Evolutionary conservation across 257 asterid species (phyloP).

Genomic region (Catharanthus roseus): DNA sequence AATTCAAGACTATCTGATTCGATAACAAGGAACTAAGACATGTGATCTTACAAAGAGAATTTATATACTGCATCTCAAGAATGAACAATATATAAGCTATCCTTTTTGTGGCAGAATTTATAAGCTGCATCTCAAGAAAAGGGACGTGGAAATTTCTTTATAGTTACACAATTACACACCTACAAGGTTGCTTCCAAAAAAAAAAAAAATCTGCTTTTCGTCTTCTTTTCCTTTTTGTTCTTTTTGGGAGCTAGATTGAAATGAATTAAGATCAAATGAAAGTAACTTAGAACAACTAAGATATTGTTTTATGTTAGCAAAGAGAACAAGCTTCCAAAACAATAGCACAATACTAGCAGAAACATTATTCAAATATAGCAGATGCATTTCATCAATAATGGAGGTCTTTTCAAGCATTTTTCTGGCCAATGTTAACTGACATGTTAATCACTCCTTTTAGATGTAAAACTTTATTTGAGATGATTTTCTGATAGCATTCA

Average conservation of each 20-base stretch:
- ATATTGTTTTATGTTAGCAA: neutral
- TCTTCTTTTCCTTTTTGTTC: neutral
- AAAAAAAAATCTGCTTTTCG: neutral
- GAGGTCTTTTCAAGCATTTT: conserved; percentile 61
- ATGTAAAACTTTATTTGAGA: too few species aligned
- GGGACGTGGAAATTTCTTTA: neutral
- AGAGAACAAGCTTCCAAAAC: neutral
- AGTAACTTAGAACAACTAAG: neutral
- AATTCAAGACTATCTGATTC: neutral
- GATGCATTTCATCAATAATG: neutral
- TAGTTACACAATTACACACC: neutral
- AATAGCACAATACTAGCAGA: neutral
- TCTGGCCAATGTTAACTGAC: conserved; percentile 94
- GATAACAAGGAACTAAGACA: neutral
- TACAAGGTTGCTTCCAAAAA: neutral
- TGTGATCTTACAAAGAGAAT: neutral
- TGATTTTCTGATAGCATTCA: too few species aligned
- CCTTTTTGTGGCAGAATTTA: neutral
- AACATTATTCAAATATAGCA: neutral
- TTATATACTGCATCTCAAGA: too few species aligned
- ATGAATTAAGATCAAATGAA: neutral
- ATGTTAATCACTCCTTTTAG: too few species aligned
- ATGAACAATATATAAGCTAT: too few species aligned
- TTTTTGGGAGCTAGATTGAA: neutral
- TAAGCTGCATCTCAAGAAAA: neutral